These are phyloP conservation scores for Phellopilus nigrolimitatus DNA, from an alignment of 1,284 basidiomycete species.

Conservation along the genomic window DNA sequence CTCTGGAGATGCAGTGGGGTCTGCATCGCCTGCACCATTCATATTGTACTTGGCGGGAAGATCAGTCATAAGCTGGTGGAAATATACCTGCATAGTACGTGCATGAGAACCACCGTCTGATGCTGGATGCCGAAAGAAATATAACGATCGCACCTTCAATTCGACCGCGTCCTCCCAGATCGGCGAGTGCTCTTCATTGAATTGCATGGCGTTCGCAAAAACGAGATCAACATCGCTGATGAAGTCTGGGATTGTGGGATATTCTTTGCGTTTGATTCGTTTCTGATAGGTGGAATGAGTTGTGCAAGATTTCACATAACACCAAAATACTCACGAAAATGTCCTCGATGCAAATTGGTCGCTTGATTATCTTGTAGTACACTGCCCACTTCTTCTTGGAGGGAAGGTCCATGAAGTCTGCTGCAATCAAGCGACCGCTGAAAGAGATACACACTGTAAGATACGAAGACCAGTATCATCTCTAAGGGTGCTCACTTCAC, in stretches of 20 bases:
- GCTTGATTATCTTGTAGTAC: conserved; percentile 84
- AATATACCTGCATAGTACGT: conserved; percentile 49
- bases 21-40: background rate
- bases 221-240: conserved; percentile 85
- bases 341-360: conserved; percentile 77
- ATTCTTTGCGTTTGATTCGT: conserved; percentile 73
- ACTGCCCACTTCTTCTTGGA: conserved; percentile 73
- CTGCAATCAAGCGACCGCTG: conserved; percentile 66
- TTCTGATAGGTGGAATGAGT: conserved; percentile 42
- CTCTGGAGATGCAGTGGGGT: conserved; percentile 39
- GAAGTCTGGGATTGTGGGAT: conserved; percentile 61
- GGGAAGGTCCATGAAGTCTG: conserved; percentile 82
- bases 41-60: conserved; percentile 54
- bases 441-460: conserved; percentile 13
- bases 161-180: conserved; percentile 72
- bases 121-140: background rate
- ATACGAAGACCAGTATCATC: background rate
- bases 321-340: conserved; percentile 58
- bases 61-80: conserved; percentile 69
- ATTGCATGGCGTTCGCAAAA: conserved; percentile 84
- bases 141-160: conserved; percentile 47
- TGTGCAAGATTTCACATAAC: conserved; percentile 3
- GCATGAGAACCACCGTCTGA: conserved; percentile 20
- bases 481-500: conserved; percentile 42
- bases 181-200: conserved; percentile 71